A percentile compares a stretch with the other conserved stretches of the same genome.
These are phyloP conservation scores for Babesia ovis DNA, from an alignment of 169 alveolate species.

Conservation along the genomic window DNA sequence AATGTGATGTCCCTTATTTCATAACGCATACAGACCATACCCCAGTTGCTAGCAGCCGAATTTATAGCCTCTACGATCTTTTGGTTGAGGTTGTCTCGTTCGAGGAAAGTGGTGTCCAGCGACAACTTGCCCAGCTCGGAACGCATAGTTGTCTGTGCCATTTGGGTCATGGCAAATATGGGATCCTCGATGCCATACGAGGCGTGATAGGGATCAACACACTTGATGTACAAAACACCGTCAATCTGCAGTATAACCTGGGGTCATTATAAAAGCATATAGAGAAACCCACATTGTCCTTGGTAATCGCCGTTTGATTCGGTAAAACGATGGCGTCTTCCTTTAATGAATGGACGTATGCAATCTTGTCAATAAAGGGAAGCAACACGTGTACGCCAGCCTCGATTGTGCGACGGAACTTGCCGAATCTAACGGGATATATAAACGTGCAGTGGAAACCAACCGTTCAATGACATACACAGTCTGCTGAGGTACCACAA, in stretches of 20 bases:
- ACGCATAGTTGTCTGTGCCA: constrained; percentile 96
- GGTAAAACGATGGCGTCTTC: constrained; percentile 91
- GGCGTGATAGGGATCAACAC: constrained; percentile 84
- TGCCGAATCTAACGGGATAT: constrained; percentile 81
- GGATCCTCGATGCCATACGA: constrained; percentile 94
- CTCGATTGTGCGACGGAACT: constrained; percentile 79
- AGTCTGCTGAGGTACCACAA: constrained; percentile 91
- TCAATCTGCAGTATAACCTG: constrained; percentile 90
- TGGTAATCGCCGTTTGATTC: constrained; percentile 92
- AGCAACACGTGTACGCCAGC: constrained; percentile 91
- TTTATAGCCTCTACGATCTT: constrained; percentile 87
- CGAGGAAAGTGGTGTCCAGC: constrained; percentile 92
- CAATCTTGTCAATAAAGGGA: constrained; percentile 89
- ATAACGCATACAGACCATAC: constrained; percentile 90
- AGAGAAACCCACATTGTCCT: constrained; percentile 85
- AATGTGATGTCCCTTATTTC: constrained; percentile 93
- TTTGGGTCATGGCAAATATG: constrained; percentile 88
- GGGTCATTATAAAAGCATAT: background rate
- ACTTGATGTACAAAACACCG: constrained; percentile 91
- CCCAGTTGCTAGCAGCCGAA: constrained; percentile 92
- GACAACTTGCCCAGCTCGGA: constrained; percentile 94
- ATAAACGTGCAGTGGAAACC: background rate
- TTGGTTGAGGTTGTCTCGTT: constrained; percentile 88
- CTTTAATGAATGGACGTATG: constrained; percentile 91
- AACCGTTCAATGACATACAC: constrained; percentile 89